Percentiles rank a stretch among this genome's conserved stretches.
Conservation (phyloP, 2,329 filamentous ascomycete species). For the Pseudopyrenochaeta lycopersici region DNA sequence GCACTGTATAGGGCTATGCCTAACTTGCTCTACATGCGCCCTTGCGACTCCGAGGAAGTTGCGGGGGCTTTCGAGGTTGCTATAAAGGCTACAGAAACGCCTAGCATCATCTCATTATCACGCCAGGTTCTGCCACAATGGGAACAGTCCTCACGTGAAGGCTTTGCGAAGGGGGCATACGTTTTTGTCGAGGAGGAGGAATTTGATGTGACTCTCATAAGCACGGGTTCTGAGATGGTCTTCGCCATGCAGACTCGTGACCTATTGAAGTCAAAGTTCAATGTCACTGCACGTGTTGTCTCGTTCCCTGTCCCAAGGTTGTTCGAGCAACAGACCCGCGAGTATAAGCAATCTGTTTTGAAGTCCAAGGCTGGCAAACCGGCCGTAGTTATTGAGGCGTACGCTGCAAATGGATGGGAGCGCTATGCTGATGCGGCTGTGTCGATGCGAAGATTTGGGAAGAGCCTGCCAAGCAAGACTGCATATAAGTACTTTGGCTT, state of each 20-base stretch:
- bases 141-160: constrained; percentile 47
- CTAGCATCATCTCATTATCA: constrained; percentile 59
- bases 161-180: constrained; percentile 57
- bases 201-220: constrained; percentile 57
- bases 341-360: constrained; percentile 57
- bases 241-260: constrained; percentile 54
- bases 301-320: constrained; percentile 58
- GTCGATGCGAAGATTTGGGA: constrained; percentile 61
- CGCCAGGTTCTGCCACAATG: constrained; percentile 56
- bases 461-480: constrained; percentile 62
- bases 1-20: constrained; percentile 70
- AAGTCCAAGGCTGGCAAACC: constrained; percentile 52
- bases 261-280: constrained; percentile 44
- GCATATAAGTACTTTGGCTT: constrained; percentile 66
- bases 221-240: constrained; percentile 56
- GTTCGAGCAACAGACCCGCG: constrained; percentile 54
- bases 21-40: constrained; percentile 68
- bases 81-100: constrained; percentile 50
- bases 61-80: constrained; percentile 63
- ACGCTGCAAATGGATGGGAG: constrained; percentile 65
- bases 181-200: constrained; percentile 51
- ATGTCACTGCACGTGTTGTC: constrained; percentile 54
- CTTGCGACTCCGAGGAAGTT: constrained; percentile 66
- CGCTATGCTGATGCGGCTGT: constrained; percentile 65
- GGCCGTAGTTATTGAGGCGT: constrained; percentile 66